These are phyloP conservation scores for Euryodendron excelsum DNA, from an alignment of 148 eudicot genomes.

Conservation along the genomic window DNA sequence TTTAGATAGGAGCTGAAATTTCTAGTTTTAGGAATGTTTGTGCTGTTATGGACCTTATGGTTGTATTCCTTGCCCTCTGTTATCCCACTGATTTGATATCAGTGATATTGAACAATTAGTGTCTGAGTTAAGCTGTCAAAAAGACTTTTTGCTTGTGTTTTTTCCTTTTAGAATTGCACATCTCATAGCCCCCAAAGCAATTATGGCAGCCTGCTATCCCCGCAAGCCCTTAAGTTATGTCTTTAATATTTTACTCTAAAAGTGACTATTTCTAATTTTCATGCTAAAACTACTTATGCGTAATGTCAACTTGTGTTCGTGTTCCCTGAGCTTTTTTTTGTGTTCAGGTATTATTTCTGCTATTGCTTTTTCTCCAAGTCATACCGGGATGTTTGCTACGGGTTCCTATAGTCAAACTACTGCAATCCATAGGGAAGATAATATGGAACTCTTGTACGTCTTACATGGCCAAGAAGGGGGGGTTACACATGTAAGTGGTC, in stretches of 20 bases:
- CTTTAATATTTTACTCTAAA: not conserved
- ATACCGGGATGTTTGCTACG: slow-evolving; percentile 84
- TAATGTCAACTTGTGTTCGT: not conserved
- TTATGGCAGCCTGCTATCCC: not conserved
- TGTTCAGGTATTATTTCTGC: slow-evolving; percentile 85
- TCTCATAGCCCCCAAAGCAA: not conserved
- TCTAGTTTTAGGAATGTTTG: not conserved
- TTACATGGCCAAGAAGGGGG: slow-evolving; percentile 99
- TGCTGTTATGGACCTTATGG: not conserved
- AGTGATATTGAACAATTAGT: too few species aligned
- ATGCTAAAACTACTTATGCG: not conserved
- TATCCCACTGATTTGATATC: not conserved
- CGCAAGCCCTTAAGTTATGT: not conserved
- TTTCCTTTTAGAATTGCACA: not conserved
- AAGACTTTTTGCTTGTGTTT: too few species aligned
- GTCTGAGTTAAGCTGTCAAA: not conserved
- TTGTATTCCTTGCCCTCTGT: not conserved
- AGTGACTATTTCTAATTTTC: not conserved
- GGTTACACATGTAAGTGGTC: slow-evolving; percentile 82
- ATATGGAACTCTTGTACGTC: slow-evolving; percentile 86
- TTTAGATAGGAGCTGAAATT: not conserved
- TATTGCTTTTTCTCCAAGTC: slow-evolving; percentile 76
- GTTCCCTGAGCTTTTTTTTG: slow-evolving; percentile 8
- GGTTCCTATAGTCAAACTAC: slow-evolving; percentile 89
- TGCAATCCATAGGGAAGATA: slow-evolving; percentile 86